Percentiles rank a stretch among this genome's conserved stretches.
phyloP scores from a whole-genome alignment of 352 stramenopile genomes.

The Globisporangium yorkense region DNA sequence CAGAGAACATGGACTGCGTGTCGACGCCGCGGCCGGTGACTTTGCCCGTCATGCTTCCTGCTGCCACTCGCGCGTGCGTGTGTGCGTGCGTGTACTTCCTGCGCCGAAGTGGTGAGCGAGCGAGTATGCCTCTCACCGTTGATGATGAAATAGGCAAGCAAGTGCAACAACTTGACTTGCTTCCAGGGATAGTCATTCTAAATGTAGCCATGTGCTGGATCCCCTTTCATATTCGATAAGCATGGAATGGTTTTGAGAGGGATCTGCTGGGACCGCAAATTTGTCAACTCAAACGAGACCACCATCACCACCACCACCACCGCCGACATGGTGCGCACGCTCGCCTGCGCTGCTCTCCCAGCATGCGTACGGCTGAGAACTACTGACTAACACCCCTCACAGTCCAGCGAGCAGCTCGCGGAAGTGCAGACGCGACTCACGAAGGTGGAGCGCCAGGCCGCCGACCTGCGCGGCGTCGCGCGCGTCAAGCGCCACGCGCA shows the following conservation, averaged over 20 bases:
- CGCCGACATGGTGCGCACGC: background rate
- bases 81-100: background rate
- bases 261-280: background rate
- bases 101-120: background rate
- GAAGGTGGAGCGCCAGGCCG: slow-evolving; percentile 9
- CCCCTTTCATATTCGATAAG: background rate
- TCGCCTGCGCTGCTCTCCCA: too few species aligned
- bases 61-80: background rate
- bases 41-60: slow-evolving; percentile 35
- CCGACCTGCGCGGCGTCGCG: slow-evolving; percentile 10
- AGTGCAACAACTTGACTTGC: background rate
- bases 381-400: too few species aligned
- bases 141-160: background rate
- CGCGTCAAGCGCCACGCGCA: slow-evolving; percentile 20
- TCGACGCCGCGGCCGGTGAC: slow-evolving; percentile 16
- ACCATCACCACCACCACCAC: too few species aligned
- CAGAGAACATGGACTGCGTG: slow-evolving; percentile 38
- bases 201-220: background rate
- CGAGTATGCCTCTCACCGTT: too few species aligned
- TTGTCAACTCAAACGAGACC: too few species aligned
- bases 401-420: slow-evolving; percentile 1
- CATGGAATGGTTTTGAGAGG: background rate
- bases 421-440: slow-evolving; percentile 9
- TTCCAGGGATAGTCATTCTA: background rate
- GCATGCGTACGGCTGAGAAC: too few species aligned